Evolutionary conservation across 805 yeast species (phyloP).

Genomic region (Ogataea haglerorum): DNA sequence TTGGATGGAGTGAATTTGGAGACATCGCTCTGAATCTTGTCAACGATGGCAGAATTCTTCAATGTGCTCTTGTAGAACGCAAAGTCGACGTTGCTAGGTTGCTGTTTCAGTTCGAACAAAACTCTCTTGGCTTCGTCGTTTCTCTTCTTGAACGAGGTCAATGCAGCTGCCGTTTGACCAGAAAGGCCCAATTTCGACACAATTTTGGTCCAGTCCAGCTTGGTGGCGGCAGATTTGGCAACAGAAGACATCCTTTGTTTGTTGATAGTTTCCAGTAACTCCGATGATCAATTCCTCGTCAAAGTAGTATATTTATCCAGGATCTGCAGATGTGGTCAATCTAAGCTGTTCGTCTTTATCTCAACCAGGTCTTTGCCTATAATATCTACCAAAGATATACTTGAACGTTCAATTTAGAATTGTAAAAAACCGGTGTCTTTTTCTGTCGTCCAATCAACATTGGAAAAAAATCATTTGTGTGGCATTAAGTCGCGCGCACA

Average conservation of each 20-base stretch:
- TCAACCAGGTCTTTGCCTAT: conserved; percentile 4
- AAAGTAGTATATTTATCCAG: neutral
- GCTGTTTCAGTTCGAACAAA: conserved; percentile 64
- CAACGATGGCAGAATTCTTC: conserved; percentile 76
- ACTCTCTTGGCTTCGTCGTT: conserved; percentile 94
- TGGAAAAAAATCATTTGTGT: conserved; percentile 5
- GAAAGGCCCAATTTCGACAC: conserved; percentile 85
- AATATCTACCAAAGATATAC: conserved; percentile 7
- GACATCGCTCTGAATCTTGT: conserved; percentile 76
- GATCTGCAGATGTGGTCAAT: neutral
- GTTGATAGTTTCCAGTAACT: conserved; percentile 8
- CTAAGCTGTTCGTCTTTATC: neutral
- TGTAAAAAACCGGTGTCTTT: conserved; percentile 9
- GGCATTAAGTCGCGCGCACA: conserved; percentile 7
- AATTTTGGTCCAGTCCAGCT: conserved; percentile 94
- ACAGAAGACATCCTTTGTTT: conserved; percentile 25
- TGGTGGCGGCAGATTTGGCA: conserved; percentile 65
- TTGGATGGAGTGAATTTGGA: conserved; percentile 76
- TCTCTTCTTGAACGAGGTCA: conserved; percentile 95
- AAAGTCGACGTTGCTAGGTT: conserved; percentile 79
- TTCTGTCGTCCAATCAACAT: conserved; percentile 14
- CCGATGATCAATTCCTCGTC: conserved; percentile 3
- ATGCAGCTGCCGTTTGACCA: conserved; percentile 84
- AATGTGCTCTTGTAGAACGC: conserved; percentile 72
- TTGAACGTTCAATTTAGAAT: conserved; percentile 4